phyloP scores from a whole-genome alignment of 805 yeast genomes.

The Saccharomycopsis sp. region DNA sequence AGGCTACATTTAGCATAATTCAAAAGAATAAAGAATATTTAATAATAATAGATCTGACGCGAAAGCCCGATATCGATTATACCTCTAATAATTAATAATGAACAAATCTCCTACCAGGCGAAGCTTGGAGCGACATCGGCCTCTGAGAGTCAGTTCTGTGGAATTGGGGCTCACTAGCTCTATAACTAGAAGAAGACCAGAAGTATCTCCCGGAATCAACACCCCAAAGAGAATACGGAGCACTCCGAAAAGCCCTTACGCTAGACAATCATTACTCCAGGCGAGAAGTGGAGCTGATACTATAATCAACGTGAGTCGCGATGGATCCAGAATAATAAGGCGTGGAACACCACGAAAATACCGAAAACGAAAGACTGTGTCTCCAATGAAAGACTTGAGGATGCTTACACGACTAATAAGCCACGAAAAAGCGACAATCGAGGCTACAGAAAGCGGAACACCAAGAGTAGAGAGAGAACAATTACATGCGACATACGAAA shows the following conservation, averaged over 20 bases:
- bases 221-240: neutral
- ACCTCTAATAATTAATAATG: neutral
- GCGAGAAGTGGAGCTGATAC: neutral
- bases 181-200: neutral
- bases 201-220: neutral
- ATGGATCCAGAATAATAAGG: slow-evolving; percentile 1
- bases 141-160: neutral
- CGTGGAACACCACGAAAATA: neutral
- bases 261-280: neutral
- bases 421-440: slow-evolving; percentile 11
- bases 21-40: no score
- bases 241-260: neutral
- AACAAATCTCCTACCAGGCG: neutral
- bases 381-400: slow-evolving; percentile 14
- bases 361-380: neutral
- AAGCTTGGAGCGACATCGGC: neutral
- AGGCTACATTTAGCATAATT: no score
- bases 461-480: neutral
- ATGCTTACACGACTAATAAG: slow-evolving; percentile 13
- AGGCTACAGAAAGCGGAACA: neutral
- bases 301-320: neutral
- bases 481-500: neutral
- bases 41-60: no score
- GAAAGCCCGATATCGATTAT: no score
- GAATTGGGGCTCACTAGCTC: neutral